phyloP scores from a whole-genome alignment of 2,329 filamentous ascomycete species.

The Penicillium glabrum region DNA sequence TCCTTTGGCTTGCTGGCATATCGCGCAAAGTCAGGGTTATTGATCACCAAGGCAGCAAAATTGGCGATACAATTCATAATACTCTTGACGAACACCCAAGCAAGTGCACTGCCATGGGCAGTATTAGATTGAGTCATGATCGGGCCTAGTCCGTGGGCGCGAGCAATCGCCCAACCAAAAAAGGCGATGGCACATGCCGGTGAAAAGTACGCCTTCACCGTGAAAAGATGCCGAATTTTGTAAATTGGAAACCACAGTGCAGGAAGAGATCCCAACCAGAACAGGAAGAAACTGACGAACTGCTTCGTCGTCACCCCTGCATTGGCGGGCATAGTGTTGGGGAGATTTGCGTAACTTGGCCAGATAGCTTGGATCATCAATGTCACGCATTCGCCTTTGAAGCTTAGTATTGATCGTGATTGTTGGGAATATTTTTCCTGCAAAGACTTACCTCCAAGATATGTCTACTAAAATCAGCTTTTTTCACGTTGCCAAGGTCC shows the following conservation, averaged over 20 bases:
- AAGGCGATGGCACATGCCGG: constrained; percentile 46
- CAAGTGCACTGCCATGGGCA: constrained; percentile 47
- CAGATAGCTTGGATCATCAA: constrained; percentile 29
- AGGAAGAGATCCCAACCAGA: constrained; percentile 39
- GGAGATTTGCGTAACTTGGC: constrained; percentile 46
- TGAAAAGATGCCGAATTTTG: constrained; percentile 30
- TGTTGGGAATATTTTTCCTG: background rate
- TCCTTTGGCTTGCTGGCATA: constrained; percentile 11
- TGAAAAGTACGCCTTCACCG: constrained; percentile 41
- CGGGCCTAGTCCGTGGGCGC: constrained; percentile 50
- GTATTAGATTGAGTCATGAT: constrained; percentile 47
- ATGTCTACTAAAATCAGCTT: background rate
- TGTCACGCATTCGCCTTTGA: constrained; percentile 11
- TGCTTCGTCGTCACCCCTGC: constrained; percentile 42
- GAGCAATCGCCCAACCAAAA: constrained; percentile 59
- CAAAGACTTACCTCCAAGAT: background rate
- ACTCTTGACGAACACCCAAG: constrained; percentile 35
- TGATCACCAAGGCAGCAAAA: constrained; percentile 18
- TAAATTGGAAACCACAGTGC: constrained; percentile 38
- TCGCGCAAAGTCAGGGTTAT: constrained; percentile 21
- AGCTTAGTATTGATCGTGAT: background rate
- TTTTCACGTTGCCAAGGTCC: background rate
- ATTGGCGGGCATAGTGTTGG: constrained; percentile 44
- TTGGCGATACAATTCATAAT: constrained; percentile 14
- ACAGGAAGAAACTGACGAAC: constrained; percentile 42